Evolutionary conservation across 108 stramenopile species (phyloP), one percentile per base, ranked within the genome.

Genomic region (Aurantiochytrium sp.): DNA sequence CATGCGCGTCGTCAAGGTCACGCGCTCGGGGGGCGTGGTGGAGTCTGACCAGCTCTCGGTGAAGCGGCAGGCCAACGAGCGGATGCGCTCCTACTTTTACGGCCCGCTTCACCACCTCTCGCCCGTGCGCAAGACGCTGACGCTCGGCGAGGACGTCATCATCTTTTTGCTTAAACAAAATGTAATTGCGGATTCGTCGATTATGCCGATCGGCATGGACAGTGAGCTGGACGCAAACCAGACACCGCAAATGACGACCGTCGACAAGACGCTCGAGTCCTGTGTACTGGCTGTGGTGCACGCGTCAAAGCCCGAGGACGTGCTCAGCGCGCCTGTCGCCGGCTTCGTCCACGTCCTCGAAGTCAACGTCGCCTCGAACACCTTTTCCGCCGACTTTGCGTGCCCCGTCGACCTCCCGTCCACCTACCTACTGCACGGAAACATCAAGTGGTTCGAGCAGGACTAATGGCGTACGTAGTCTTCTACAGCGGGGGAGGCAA

Each of bases 391-490:
- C 27, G 39, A 48, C 45, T 48, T 48, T 12, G 42, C 73, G 17
- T 81, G 73, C 24, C 73, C 73, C 32, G 73, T 41, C 17, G 73
- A 81, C 73, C 73, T 81, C 19, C 73, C 42, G 8, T 81, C 73
- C 2, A 81, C 73, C 32, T 81, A 27, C 39, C 73, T 81, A 1
- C 12, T 81, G 45, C 73, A 81, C 32, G 73, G 73, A 42, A 81
- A 24, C 42, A 48, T 81, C 42, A 81, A 81, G 73, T 81, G 45
- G 42, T 81, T 48, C 12, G 73, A 81, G 30, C 39, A 48, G 3
- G 39, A 81, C 45, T 81, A 81, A 42, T 37, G 0, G 8, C 27
- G 59, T 24, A 27, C 10, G 8, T 27, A 3, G 15, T 52, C 10
- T 50, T 52, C 8, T 52, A 52, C 8, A n/a, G n/a, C n/a, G n/a